Evolutionary conservation across 2,329 filamentous ascomycete genomes (phyloP), one percentile per base, ranked within the genome.

Genomic region (Colletotrichum acutatum): DNA sequence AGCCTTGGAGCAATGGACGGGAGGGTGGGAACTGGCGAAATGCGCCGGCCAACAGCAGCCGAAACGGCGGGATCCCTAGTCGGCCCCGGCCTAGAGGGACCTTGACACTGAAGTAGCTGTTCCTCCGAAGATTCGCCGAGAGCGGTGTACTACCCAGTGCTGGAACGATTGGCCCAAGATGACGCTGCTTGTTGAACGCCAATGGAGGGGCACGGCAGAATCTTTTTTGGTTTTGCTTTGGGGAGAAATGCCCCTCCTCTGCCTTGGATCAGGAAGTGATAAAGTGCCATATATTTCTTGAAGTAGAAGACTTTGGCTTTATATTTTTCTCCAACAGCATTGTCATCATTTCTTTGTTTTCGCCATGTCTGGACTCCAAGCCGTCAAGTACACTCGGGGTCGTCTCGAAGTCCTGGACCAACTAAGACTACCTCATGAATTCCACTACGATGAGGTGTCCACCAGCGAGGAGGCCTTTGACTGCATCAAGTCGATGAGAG

Each of bases 341-440:
- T 12, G 6, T 6, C 16, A 32, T 4, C 11, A 24, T 42, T n/a
- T 14, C 26, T 6, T 22, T 49, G 9, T 22, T 16, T 24, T 19
- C 61, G 16, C 22, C 22, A 89, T 89, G 88, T 86, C 87, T n/a
- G 84, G 83, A 28, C 90, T 97, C 59, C 89, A 95, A 83, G 94
- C 94, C 12, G 94, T 97, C 83, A 91, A 92, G 77, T 97, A 96
- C 82, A 85, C 87, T 67, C 88, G 91, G 64, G 93, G 93, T 76
- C 89, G 89, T 81, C 87, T 97, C 71, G 87, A 94, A 76, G 94
- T 97, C 76, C 89, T 97, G 67, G 93, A 97, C 82, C 94, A 97
- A 84, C 90, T 97, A n/a, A 90, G 91, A 74, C 88, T 97, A 26
- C 94, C 94, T 16, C 94, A 97, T 79, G 90, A 93, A 77, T 92